Conservation (phyloP, 208 protist genomes). For the Trypanosoma rangeli region DNA sequence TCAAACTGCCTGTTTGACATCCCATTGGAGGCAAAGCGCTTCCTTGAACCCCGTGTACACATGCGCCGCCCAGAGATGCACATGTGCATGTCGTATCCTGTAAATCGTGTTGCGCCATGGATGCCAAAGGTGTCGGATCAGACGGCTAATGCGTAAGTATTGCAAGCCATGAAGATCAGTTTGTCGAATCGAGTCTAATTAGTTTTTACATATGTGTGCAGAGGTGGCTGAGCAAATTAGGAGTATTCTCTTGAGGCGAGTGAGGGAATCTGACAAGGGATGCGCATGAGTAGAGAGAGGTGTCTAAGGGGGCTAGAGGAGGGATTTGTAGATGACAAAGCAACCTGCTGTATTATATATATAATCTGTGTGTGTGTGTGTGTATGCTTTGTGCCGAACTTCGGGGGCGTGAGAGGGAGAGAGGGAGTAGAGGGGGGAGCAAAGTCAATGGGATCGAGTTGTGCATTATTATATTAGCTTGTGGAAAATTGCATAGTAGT, state of each 20-base stretch:
- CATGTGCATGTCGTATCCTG: constrained; percentile 85
- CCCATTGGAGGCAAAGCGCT: constrained; percentile 80
- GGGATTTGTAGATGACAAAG: too few relatives aligned
- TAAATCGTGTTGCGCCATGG: constrained; percentile 88
- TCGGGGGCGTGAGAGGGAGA: background rate
- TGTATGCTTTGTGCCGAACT: background rate
- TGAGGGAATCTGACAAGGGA: too few relatives aligned
- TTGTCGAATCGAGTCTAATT: background rate
- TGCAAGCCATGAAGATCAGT: background rate
- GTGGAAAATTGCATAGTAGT: too few relatives aligned
- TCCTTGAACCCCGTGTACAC: constrained; percentile 85
- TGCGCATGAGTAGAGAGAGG: too few relatives aligned
- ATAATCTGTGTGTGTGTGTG: constrained; percentile 3
- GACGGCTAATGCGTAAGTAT: constrained; percentile 70
- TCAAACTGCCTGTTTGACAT: constrained; percentile 84
- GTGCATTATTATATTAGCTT: too few relatives aligned
- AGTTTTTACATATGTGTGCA: too few relatives aligned
- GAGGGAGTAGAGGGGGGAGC: background rate
- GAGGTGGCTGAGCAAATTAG: too few relatives aligned
- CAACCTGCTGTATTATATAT: background rate
- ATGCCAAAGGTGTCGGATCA: constrained; percentile 82
- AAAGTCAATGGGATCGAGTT: background rate
- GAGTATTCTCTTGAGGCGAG: too few relatives aligned
- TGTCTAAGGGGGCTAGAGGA: too few relatives aligned
- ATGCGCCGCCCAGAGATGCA: constrained; percentile 89